Evolutionary conservation across 495 filamentous ascomycete genomes (phyloP).

Genomic region (Penicillium canescens): DNA sequence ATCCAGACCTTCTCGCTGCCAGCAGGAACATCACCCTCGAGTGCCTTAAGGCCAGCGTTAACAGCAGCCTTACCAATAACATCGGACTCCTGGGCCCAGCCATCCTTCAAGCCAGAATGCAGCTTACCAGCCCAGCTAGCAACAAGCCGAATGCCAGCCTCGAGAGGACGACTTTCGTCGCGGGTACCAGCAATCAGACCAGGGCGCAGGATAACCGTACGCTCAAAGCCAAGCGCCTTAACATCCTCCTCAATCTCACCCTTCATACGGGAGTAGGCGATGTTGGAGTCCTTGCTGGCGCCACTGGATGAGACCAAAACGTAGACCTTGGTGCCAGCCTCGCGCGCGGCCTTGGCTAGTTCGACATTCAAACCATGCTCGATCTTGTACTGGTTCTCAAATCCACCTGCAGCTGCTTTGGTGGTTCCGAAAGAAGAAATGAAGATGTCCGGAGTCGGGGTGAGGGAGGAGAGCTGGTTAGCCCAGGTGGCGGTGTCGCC

Average conservation of each 20-base stretch:
- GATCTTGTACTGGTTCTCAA: conserved; percentile 73
- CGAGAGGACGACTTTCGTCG: conserved; percentile 55
- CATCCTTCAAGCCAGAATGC: conserved; percentile 58
- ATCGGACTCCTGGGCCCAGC: conserved; percentile 71
- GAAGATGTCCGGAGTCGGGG: conserved; percentile 58
- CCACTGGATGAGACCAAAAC: conserved; percentile 65
- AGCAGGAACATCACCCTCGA: conserved; percentile 45
- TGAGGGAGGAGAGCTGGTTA: conserved; percentile 47
- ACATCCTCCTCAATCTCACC: conserved; percentile 77
- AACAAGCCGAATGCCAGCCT: conserved; percentile 45
- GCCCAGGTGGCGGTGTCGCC: conserved; percentile 57
- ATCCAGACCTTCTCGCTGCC: conserved; percentile 48
- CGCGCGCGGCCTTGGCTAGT: conserved; percentile 63
- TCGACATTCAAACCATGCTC: conserved; percentile 75
- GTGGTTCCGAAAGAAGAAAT: conserved; percentile 71
- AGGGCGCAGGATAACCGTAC: conserved; percentile 71
- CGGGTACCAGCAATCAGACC: conserved; percentile 73
- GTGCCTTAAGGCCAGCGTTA: conserved; percentile 44
- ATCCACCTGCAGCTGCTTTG: conserved; percentile 60
- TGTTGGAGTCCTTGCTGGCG: conserved; percentile 42
- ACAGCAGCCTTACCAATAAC: conserved; percentile 76
- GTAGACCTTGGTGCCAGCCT: conserved; percentile 62
- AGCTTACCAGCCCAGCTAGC: conserved; percentile 53
- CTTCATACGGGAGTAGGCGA: conserved; percentile 75
- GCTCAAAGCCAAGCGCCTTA: conserved; percentile 67